These are phyloP conservation scores for Peterozyma toletana DNA, from an alignment of 805 yeast species.

Conservation along the genomic window DNA sequence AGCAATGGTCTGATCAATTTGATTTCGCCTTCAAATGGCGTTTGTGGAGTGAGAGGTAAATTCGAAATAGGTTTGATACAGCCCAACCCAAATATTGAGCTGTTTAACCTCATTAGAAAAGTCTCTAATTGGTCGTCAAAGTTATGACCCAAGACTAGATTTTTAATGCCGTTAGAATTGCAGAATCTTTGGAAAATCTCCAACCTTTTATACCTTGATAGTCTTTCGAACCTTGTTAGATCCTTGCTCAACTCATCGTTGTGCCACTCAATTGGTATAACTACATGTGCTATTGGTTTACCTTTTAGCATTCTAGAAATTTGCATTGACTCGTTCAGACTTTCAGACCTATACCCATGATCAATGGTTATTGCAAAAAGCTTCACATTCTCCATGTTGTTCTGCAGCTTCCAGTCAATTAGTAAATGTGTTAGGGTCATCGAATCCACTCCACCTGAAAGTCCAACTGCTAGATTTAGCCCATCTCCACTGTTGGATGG, in stretches of 20 bases:
- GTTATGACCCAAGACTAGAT: conserved; percentile 62
- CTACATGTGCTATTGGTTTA: conserved; percentile 19
- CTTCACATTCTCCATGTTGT: conserved; percentile 19
- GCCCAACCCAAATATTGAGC: conserved; percentile 48
- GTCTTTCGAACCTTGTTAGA: conserved; percentile 40
- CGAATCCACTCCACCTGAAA: conserved; percentile 82
- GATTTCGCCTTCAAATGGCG: conserved; percentile 11
- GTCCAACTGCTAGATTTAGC: conserved; percentile 39
- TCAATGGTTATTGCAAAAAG: conserved; percentile 59
- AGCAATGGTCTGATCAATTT: conserved; percentile 47
- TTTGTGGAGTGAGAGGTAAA: conserved; percentile 19
- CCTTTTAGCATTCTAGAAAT: conserved; percentile 19
- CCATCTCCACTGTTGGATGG: not conserved
- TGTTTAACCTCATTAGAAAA: conserved; percentile 47
- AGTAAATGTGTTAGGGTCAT: conserved; percentile 57
- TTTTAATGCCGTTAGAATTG: conserved; percentile 17
- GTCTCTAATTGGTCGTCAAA: conserved; percentile 71
- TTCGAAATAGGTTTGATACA: conserved; percentile 35
- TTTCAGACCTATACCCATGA: conserved; percentile 46
- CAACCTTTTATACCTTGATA: conserved; percentile 53
- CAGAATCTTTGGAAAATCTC: conserved; percentile 35
- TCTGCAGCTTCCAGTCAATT: conserved; percentile 22
- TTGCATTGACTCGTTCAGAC: conserved; percentile 38
- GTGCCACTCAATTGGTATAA: conserved; percentile 13
- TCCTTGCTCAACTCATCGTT: conserved; percentile 7